These are phyloP conservation scores for Exutisphaerella laricina DNA, from an alignment of 2,329 filamentous ascomycete genomes.

Conservation along the genomic window DNA sequence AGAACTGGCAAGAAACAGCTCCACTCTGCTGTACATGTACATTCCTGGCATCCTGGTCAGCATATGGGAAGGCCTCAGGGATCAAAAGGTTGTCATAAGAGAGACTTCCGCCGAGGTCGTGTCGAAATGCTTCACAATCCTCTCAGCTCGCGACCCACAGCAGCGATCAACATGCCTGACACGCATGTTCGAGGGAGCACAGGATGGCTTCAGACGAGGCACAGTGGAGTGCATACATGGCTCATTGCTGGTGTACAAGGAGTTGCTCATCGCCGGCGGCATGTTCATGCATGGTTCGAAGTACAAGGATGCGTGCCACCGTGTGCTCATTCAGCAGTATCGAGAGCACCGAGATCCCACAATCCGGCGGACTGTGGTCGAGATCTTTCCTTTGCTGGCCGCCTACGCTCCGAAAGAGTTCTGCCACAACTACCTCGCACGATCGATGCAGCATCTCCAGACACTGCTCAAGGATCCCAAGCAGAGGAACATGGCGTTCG, in stretches of 20 bases:
- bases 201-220: slow-evolving; percentile 70
- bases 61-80: slow-evolving; percentile 90
- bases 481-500: slow-evolving; percentile 87
- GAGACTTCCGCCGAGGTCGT: slow-evolving; percentile 89
- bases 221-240: slow-evolving; percentile 87
- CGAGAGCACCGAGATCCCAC: slow-evolving; percentile 88
- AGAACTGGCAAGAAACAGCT: slow-evolving; percentile 86
- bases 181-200: slow-evolving; percentile 82
- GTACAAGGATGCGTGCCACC: slow-evolving; percentile 88
- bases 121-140: slow-evolving; percentile 92
- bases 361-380: slow-evolving; percentile 82
- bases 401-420: slow-evolving; percentile 91
- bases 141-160: slow-evolving; percentile 82
- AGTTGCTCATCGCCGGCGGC: slow-evolving; percentile 86
- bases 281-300: slow-evolving; percentile 96
- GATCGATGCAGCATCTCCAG: slow-evolving; percentile 95
- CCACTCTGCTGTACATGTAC: slow-evolving; percentile 91
- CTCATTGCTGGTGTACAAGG: slow-evolving; percentile 87
- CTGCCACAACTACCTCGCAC: slow-evolving; percentile 77
- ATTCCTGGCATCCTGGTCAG: slow-evolving; percentile 93
- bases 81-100: slow-evolving; percentile 84
- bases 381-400: slow-evolving; percentile 86
- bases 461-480: slow-evolving; percentile 92
- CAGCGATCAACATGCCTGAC: slow-evolving; percentile 84
- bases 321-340: slow-evolving; percentile 67